Evolutionary conservation across 495 filamentous ascomycete species (phyloP).

Genomic region (Penicillium salamii): DNA sequence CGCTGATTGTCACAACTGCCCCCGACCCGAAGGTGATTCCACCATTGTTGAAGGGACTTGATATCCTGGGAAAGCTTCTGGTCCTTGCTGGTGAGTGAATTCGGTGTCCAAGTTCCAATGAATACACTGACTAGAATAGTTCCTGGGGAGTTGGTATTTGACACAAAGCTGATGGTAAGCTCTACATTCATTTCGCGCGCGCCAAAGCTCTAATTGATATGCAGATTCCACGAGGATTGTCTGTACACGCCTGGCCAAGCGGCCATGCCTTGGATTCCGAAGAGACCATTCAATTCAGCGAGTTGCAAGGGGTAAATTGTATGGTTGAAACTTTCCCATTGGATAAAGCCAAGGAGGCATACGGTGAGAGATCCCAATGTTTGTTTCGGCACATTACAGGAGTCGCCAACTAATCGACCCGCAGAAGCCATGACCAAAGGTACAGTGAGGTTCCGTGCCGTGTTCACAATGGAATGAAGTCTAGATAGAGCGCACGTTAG

Average conservation of each 20-base stretch:
- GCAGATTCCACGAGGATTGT: slow-evolving; percentile 42
- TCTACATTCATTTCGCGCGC: background rate
- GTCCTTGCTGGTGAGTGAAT: slow-evolving; percentile 42
- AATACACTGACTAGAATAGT: slow-evolving; percentile 8
- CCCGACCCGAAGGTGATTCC: slow-evolving; percentile 53
- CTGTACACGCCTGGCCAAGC: slow-evolving; percentile 59
- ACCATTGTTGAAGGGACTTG: slow-evolving; percentile 54
- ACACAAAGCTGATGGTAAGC: slow-evolving; percentile 19
- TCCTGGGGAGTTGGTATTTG: slow-evolving; percentile 22
- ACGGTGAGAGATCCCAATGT: slow-evolving; percentile 22
- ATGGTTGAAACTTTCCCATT: slow-evolving; percentile 63
- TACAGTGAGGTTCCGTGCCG: slow-evolving; percentile 48
- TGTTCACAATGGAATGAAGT: slow-evolving; percentile 48
- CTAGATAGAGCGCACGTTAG: too few species aligned
- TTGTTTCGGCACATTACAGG: too few species aligned
- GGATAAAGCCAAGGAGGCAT: slow-evolving; percentile 53
- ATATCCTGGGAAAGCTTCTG: slow-evolving; percentile 57
- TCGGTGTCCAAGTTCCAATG: background rate
- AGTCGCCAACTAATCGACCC: background rate
- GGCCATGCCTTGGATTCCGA: slow-evolving; percentile 64
- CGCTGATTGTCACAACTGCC: slow-evolving; percentile 61
- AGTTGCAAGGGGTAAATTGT: slow-evolving; percentile 57
- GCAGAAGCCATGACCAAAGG: slow-evolving; percentile 42
- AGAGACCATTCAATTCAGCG: slow-evolving; percentile 62
- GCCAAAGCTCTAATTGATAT: slow-evolving; percentile 3